phyloP scores from a whole-genome alignment of 2,329 filamentous ascomycete species.

The Stagonosporopsis vannaccii region DNA sequence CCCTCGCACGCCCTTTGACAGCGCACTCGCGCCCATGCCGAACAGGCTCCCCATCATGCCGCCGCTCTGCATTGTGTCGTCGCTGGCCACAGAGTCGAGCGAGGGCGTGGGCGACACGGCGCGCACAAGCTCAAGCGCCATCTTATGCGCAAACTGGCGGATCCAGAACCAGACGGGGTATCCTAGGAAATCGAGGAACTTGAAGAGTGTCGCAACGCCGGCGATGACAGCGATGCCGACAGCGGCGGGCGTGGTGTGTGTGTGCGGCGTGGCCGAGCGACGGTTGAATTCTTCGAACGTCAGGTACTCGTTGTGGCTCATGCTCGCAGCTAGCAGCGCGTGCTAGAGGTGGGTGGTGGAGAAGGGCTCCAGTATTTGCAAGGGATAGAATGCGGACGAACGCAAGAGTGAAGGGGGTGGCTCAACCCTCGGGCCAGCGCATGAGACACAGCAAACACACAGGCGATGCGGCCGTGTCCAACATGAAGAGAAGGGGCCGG shows the following conservation, averaged over 20 bases:
- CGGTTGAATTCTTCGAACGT: constrained; percentile 28
- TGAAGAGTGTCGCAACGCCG: constrained; percentile 40
- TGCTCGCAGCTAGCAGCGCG: constrained; percentile 11
- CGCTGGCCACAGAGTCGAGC: constrained; percentile 26
- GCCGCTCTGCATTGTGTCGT: constrained; percentile 32
- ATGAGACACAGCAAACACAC: constrained; percentile 41
- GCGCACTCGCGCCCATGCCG: constrained; percentile 47
- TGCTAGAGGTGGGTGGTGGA: constrained; percentile 13
- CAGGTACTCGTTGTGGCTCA: constrained; percentile 31
- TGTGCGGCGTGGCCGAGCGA: constrained; percentile 23
- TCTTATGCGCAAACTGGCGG: constrained; percentile 55
- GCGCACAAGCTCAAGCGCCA: constrained; percentile 17
- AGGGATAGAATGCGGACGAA: constrained; percentile 22
- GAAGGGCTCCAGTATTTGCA: constrained; percentile 13
- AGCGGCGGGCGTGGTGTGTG: constrained; percentile 23
- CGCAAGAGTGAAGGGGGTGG: constrained; percentile 7
- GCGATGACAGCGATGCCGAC: constrained; percentile 29
- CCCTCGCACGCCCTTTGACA: constrained; percentile 47
- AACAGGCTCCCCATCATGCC: constrained; percentile 44
- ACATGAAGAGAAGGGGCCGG: constrained; percentile 40
- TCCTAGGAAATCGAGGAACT: constrained; percentile 37
- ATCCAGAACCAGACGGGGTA: constrained; percentile 56
- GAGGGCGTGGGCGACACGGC: constrained; percentile 15
- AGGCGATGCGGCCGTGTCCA: constrained; percentile 36
- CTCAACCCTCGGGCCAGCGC: constrained; percentile 48